These are phyloP conservation scores for Fusarium falciforme DNA, from an alignment of 2,329 filamentous ascomycete genomes.

Conservation along the genomic window DNA sequence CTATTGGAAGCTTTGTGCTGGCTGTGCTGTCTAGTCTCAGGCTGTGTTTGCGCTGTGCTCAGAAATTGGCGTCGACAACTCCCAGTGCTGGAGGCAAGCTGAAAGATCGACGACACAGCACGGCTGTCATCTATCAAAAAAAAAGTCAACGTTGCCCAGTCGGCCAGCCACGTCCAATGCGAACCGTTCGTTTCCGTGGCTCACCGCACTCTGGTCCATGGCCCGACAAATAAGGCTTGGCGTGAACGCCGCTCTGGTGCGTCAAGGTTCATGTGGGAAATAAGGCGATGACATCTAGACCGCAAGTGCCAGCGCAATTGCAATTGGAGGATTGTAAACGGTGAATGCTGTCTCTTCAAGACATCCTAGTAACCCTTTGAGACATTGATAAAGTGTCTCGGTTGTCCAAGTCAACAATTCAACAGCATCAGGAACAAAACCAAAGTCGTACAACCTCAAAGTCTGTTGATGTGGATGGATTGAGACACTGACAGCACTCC, in stretches of 20 bases:
- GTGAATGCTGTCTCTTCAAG: background rate
- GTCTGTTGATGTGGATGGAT: background rate
- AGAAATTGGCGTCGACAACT: background rate
- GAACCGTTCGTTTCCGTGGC: constrained; percentile 4
- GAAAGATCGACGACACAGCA: constrained; percentile 11
- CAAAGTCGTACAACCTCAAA: background rate
- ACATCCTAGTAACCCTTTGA: background rate
- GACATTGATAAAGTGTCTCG: background rate
- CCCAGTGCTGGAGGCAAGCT: background rate
- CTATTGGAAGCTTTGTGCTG: background rate
- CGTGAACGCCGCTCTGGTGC: background rate
- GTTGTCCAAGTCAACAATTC: background rate
- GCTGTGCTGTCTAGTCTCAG: background rate
- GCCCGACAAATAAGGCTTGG: constrained; percentile 7
- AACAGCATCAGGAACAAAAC: background rate
- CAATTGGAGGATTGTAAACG: constrained; percentile 1
- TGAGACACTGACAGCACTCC: background rate
- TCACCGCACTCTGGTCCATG: constrained; percentile 8
- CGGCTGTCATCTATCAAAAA: constrained; percentile 3
- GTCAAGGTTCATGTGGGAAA: constrained; percentile 13
- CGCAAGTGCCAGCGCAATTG: constrained; percentile 3
- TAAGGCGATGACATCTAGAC: constrained; percentile 14
- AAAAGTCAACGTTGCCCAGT: background rate
- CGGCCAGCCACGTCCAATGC: background rate
- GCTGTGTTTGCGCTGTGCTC: background rate